These are phyloP conservation scores for Lodderomyces theae DNA, from an alignment of 1,139 yeast species.

Conservation along the genomic window DNA sequence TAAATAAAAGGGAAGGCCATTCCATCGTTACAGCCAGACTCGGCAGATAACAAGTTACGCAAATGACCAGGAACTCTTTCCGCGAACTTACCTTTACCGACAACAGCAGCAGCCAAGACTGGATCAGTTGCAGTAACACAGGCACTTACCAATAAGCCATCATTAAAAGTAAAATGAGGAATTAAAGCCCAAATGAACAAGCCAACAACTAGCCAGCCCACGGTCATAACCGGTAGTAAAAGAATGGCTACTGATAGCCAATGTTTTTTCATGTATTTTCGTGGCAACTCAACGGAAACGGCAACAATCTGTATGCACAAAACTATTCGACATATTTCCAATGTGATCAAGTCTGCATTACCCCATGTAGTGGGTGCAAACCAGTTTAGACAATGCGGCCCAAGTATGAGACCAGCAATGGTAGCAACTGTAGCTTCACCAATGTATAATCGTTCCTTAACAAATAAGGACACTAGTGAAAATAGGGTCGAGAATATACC, in stretches of 20 bases:
- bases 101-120: conserved; percentile 95
- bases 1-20: conserved; percentile 96
- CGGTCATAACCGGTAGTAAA: conserved; percentile 88
- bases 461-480: conserved; percentile 85
- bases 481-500: conserved; percentile 88
- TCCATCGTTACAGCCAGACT: conserved; percentile 97
- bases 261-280: conserved; percentile 87
- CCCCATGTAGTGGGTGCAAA: conserved; percentile 91
- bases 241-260: conserved; percentile 81
- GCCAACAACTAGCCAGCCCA: conserved; percentile 89
- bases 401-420: conserved; percentile 84
- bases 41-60: conserved; percentile 85
- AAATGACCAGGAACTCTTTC: conserved; percentile 95
- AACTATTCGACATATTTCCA: conserved; percentile 86
- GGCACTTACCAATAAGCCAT: conserved; percentile 79
- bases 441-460: conserved; percentile 82
- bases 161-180: conserved; percentile 77
- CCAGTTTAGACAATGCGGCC: conserved; percentile 92
- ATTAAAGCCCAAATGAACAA: conserved; percentile 80
- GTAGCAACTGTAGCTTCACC: conserved; percentile 98
- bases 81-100: conserved; percentile 97
- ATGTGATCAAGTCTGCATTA: conserved; percentile 76
- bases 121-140: conserved; percentile 99
- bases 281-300: conserved; percentile 94
- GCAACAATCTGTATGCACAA: conserved; percentile 94